These are phyloP conservation scores for Fistulifera pelliculosa DNA, from an alignment of 108 stramenopile species.

Conservation along the genomic window DNA sequence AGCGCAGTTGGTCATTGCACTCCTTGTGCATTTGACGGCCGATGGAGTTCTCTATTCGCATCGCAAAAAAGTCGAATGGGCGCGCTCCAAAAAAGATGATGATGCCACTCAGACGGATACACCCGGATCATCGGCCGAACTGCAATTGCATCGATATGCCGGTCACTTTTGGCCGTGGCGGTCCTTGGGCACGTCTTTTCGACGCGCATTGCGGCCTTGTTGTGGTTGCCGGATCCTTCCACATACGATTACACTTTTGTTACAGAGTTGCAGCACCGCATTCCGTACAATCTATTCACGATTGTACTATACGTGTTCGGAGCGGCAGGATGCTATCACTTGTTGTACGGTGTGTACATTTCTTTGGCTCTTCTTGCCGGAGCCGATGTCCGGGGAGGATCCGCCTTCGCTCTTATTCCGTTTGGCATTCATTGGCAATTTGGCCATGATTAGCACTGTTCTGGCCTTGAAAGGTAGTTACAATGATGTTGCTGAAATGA, in stretches of 20 bases:
- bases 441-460: not conserved
- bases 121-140: slow-evolving; percentile 1
- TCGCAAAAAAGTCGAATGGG: not conserved
- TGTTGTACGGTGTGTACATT: not conserved
- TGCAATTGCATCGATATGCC: not conserved
- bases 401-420: not conserved
- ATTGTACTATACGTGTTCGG: not conserved
- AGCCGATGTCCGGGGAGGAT: not conserved
- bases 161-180: not conserved
- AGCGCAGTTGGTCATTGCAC: not conserved
- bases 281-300: not conserved
- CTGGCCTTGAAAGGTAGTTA: not conserved
- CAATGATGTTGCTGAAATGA: not conserved
- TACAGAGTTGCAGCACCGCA: not conserved
- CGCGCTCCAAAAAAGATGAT: not conserved
- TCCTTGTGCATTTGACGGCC: not conserved
- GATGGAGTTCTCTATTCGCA: not conserved
- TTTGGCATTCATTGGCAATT: not conserved
- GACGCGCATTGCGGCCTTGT: not conserved
- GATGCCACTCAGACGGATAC: not conserved
- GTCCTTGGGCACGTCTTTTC: not conserved
- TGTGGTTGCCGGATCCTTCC: not conserved
- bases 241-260: not conserved
- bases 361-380: not conserved
- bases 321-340: not conserved